Base-by-base conservation (phyloP, 116 monocot genomes). In the Papilionanthe hybrid region DNA sequence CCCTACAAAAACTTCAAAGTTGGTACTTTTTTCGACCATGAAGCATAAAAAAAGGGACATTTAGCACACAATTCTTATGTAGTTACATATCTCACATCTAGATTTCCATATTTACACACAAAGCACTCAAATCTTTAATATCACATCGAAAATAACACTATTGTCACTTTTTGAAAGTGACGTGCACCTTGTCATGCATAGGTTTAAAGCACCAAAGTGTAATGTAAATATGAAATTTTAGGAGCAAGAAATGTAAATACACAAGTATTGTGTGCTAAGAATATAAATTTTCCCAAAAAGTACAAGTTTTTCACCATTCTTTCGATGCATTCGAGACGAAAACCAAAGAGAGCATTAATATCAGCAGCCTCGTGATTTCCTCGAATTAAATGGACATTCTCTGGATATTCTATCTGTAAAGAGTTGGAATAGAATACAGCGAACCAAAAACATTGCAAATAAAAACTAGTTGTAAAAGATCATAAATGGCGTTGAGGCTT, bases 291-390 rank as follows among this genome's bases (percentile, higher is more conserved):
- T 37, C 37, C 37, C 1, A 37, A 37, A 37, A 77, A 13, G 72
- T 55, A 41, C 25, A 66, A 58, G 80, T 42, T 55, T 77, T 60
- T n/a, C 94, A 99, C 99, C 99, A 99, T 99, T 87, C 99, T 93
- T 83, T 99, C 99, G 37, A 99, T 92, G 84, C 99, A 99, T 83
- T 99, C 99, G 48, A 95, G 81, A 50, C 99, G 99, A 85, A 99
- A 99, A 55, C 99, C 99, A 75, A 99, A 99, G 41, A 99, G 88
- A 37, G 99, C 99, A 88, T 99, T 99, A 27, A 99, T 99, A 78
- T 99, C 99, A 79, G 99, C 99, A 77, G 99, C 99, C 78, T 99
- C 99, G 76, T 99, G 99, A 79, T 99, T 99, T 81, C 99, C 99
- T 55, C 99, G 84, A 67, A 99, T 99, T 78, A 99, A 80, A 85